phyloP scores from a whole-genome alignment of 495 filamentous ascomycete genomes.

The Xylona heveae region DNA sequence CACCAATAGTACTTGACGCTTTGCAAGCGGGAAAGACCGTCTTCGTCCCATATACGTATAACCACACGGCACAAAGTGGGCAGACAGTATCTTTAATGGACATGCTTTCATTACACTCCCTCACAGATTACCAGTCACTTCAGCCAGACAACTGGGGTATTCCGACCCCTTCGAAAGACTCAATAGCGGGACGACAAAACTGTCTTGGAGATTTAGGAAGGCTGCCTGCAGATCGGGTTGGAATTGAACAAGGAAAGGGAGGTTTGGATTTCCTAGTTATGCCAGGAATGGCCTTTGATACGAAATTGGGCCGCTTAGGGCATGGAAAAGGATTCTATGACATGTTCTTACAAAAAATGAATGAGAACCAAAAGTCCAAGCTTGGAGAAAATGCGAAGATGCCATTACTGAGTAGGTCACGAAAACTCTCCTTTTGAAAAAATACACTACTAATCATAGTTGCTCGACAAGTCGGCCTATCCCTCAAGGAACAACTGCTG shows the following conservation, averaged over 20 bases:
- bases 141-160: conserved; percentile 79
- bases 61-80: conserved; percentile 18
- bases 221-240: conserved; percentile 8
- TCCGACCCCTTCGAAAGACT: conserved; percentile 44
- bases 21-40: conserved; percentile 57
- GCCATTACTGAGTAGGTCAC: conserved; percentile 40
- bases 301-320: conserved; percentile 51
- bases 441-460: conserved; percentile 2
- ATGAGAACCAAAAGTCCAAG: conserved; percentile 15
- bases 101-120: conserved; percentile 60
- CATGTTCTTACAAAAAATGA: conserved; percentile 61
- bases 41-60: conserved; percentile 78
- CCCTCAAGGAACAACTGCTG: conserved; percentile 74
- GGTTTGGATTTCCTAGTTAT: conserved; percentile 72
- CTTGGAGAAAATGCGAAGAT: conserved; percentile 24
- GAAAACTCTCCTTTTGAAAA: conserved; percentile 4
- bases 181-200: conserved; percentile 39
- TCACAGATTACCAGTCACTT: conserved; percentile 55
- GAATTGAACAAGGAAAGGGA: conserved; percentile 16
- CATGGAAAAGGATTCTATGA: conserved; percentile 98
- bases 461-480: conserved; percentile 42
- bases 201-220: conserved; percentile 36
- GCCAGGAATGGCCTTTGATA: conserved; percentile 87
- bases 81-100: conserved; percentile 57
- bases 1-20: conserved; percentile 58